phyloP scores from a whole-genome alignment of 2,329 filamentous ascomycete genomes.

The Elsinoe australis region DNA sequence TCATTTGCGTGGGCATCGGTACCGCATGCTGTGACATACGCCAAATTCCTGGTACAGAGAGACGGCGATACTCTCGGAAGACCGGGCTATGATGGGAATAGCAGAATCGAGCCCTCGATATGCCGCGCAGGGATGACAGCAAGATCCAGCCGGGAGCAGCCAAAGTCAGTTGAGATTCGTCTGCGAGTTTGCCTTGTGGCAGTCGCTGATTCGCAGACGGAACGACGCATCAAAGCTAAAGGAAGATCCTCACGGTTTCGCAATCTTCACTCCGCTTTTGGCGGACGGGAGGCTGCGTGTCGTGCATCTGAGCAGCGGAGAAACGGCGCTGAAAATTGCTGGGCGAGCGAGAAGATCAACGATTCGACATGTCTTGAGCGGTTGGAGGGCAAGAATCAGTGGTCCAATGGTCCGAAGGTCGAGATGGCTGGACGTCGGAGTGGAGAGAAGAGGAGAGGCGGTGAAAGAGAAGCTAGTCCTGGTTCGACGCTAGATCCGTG shows the following conservation, averaged over 20 bases:
- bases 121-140: conserved; percentile 12
- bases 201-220: conserved; percentile 12
- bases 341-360: conserved; percentile 8
- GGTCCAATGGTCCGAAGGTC: conserved; percentile 2
- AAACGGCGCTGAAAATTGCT: conserved; percentile 6
- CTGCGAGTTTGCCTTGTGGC: conserved; percentile 13
- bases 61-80: background rate
- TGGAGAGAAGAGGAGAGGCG: background rate
- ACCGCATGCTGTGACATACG: background rate
- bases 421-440: conserved; percentile 8
- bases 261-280: conserved; percentile 12
- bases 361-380: background rate
- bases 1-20: conserved; percentile 4
- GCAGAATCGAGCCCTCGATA: background rate
- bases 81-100: background rate
- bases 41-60: background rate
- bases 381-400: conserved; percentile 4
- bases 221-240: conserved; percentile 11
- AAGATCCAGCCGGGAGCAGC: conserved; percentile 15
- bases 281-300: conserved; percentile 14
- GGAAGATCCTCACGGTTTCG: conserved; percentile 11
- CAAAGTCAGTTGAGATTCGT: conserved; percentile 14
- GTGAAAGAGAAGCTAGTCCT: conserved; percentile 2
- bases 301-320: conserved; percentile 10
- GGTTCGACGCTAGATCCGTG: conserved; percentile 6